Evolutionary conservation across 805 yeast species (phyloP).

Genomic region (Starmerella davenportii): DNA sequence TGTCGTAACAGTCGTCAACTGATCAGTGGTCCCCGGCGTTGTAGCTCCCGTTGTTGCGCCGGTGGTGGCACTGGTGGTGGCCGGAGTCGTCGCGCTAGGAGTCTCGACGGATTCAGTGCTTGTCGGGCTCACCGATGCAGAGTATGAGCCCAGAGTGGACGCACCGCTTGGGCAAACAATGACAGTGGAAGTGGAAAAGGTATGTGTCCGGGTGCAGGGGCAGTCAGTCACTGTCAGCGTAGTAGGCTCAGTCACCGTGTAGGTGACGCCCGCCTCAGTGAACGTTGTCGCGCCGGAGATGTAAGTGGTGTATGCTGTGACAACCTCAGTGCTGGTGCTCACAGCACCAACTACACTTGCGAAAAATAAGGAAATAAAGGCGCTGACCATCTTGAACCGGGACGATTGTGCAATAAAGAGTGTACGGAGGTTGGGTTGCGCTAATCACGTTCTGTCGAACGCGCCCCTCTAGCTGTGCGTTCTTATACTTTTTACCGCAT

Average conservation of each 20-base stretch:
- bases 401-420: too few relatives aligned
- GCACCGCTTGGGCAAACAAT: conserved; percentile 12
- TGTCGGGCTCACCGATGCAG: not conserved
- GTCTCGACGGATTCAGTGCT: not conserved
- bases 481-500: too few relatives aligned
- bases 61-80: not conserved
- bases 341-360: conserved; percentile 27
- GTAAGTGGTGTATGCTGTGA: conserved; percentile 17
- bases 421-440: too few relatives aligned
- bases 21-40: too few relatives aligned
- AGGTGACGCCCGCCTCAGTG: conserved; percentile 46
- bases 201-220: conserved; percentile 44
- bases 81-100: not conserved
- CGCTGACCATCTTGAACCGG: too few relatives aligned
- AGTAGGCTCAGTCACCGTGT: conserved; percentile 61
- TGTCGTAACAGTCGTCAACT: too few relatives aligned
- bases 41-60: not conserved
- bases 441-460: too few relatives aligned
- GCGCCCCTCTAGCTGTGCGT: too few relatives aligned
- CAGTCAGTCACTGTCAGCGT: conserved; percentile 74
- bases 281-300: conserved; percentile 61
- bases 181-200: conserved; percentile 15
- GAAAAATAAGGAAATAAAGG: not conserved
- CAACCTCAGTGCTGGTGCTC: conserved; percentile 13
- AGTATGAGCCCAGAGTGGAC: conserved; percentile 5